Evolutionary conservation across 192 early-diverging fungal species (phyloP).

Genomic region (Coemansia sp.): DNA sequence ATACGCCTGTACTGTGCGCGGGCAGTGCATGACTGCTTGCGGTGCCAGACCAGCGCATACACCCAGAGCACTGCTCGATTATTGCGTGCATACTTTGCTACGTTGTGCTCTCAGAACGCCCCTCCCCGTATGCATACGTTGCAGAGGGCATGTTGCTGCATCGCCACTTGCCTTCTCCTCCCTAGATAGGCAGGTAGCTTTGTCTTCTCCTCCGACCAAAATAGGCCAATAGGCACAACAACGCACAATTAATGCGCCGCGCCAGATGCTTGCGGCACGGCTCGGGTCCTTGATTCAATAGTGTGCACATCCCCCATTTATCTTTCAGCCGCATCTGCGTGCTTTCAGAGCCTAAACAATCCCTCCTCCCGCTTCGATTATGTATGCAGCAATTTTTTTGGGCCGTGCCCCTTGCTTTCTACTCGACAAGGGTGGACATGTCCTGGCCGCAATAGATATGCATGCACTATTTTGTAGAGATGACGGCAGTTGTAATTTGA

Average conservation of each 20-base stretch:
- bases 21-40: not conserved
- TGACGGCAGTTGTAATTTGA: not conserved
- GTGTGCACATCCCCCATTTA: not conserved
- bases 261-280: not conserved
- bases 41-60: not conserved
- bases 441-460: not conserved
- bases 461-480: not conserved
- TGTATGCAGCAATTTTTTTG: slow-evolving; percentile 7
- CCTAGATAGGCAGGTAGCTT: not conserved
- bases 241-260: slow-evolving; percentile 16
- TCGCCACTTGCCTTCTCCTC: not conserved
- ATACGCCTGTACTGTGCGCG: slow-evolving; percentile 1
- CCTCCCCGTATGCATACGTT: not conserved
- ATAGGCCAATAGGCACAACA: slow-evolving; percentile 6
- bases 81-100: slow-evolving; percentile 4
- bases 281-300: slow-evolving; percentile 5
- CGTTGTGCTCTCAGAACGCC: slow-evolving; percentile 6
- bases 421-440: not conserved
- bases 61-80: not conserved
- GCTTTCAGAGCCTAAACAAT: slow-evolving; percentile 1
- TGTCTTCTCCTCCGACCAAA: slow-evolving; percentile 1
- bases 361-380: slow-evolving; percentile 5
- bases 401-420: not conserved
- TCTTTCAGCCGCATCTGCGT: not conserved
- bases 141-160: slow-evolving; percentile 8